A percentile compares a stretch with the other conserved stretches of the same genome.
Conservation (phyloP, 192 early-diverging fungal genomes). For the Linnemannia zychae region DNA sequence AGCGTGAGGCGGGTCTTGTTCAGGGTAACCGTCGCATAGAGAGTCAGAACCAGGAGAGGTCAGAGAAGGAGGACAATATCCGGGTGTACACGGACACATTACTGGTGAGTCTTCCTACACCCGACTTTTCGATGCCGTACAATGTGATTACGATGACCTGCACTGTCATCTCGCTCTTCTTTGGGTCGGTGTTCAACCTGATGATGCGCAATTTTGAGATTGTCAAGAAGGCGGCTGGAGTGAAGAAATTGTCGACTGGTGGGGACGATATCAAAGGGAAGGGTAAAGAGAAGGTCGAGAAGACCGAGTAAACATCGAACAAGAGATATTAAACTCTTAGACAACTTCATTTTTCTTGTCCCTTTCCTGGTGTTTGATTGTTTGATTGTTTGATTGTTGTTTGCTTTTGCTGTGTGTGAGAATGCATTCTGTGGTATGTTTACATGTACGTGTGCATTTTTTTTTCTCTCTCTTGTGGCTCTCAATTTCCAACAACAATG, state of each 20-base stretch:
- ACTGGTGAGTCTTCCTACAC: conserved; percentile 92
- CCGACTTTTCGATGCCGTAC: conserved; percentile 99
- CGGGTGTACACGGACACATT: conserved; percentile 87
- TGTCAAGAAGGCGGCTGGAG: conserved; percentile 28
- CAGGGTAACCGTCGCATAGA: neutral
- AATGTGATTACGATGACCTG: conserved; percentile 99
- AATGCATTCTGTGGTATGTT: neutral
- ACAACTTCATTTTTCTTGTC: neutral
- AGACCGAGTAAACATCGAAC: neutral
- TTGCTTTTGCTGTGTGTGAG: too few species aligned
- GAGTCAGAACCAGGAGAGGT: neutral
- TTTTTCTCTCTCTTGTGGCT: neutral
- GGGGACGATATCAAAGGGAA: neutral
- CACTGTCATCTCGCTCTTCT: conserved; percentile 94
- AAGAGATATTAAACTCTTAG: neutral
- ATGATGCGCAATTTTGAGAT: conserved; percentile 74
- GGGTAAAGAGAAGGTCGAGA: conserved; percentile 17
- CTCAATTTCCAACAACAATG: too few species aligned
- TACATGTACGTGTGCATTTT: neutral
- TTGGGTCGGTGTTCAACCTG: conserved; percentile 95
- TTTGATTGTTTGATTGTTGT: too few species aligned
- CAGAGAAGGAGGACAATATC: conserved; percentile 27
- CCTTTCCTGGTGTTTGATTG: neutral
- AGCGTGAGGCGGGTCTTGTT: conserved; percentile 40
- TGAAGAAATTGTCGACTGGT: too few species aligned